Conservation (phyloP, 345 rosid genomes). For the Excoecaria agallocha region DNA sequence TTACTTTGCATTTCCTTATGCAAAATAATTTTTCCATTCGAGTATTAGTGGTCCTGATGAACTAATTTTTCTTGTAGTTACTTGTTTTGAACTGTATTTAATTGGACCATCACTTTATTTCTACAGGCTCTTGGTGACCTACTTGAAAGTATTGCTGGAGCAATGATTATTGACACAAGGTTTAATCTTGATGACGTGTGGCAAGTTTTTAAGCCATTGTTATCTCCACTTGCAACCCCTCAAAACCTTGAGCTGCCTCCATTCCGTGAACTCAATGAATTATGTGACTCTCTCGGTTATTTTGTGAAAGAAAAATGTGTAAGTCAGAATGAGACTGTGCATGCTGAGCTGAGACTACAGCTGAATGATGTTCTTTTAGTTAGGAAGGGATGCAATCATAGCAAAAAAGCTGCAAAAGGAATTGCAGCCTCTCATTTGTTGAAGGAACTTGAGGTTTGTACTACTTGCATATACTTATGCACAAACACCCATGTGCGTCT, state of each 20-base stretch:
- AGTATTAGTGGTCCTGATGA: neutral
- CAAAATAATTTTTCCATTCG: neutral
- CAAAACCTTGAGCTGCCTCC: constrained; percentile 85
- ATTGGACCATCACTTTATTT: neutral
- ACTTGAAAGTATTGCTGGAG: constrained; percentile 87
- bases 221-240: constrained; percentile 79
- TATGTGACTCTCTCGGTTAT: constrained; percentile 78
- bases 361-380: constrained; percentile 58
- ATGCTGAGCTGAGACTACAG: constrained; percentile 62
- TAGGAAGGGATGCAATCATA: constrained; percentile 59
- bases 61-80: neutral
- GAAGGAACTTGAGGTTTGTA: constrained; percentile 73
- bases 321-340: constrained; percentile 51
- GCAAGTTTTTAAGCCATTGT: constrained; percentile 66
- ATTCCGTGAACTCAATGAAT: constrained; percentile 56
- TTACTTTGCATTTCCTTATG: neutral
- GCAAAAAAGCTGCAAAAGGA: constrained; percentile 67
- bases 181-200: constrained; percentile 72
- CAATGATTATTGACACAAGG: constrained; percentile 66
- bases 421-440: constrained; percentile 75
- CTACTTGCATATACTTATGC: constrained; percentile 9
- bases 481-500: too few species aligned
- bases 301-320: constrained; percentile 44
- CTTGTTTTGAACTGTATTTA: neutral
- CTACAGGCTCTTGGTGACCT: constrained; percentile 85